Percentiles rank a stretch among this genome's conserved stretches.
Evolutionary conservation across 495 filamentous ascomycete species (phyloP).

Genomic region (Aspergillus nanangensis): DNA sequence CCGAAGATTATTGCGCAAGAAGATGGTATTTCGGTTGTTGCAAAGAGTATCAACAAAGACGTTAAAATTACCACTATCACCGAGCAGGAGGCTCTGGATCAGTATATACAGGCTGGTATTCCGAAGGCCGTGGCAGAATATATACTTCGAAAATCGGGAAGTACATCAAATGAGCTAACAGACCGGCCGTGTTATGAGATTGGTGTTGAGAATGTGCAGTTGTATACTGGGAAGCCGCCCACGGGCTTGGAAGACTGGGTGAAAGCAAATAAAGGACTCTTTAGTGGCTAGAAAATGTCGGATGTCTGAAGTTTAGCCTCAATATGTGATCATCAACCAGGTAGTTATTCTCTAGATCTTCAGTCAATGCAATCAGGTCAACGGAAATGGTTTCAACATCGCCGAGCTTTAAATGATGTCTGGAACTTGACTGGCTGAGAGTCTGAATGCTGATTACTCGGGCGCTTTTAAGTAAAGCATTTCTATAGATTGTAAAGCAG

Average conservation of each 20-base stretch:
- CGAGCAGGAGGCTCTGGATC: slow-evolving; percentile 12
- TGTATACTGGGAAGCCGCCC: slow-evolving; percentile 16
- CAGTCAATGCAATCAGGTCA: too few species aligned
- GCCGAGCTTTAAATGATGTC: too few species aligned
- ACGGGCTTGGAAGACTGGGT: slow-evolving; percentile 25
- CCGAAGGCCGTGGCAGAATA: too few species aligned
- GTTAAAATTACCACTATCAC: slow-evolving; percentile 15
- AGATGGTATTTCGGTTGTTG: slow-evolving; percentile 13
- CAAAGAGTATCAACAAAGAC: slow-evolving; percentile 17
- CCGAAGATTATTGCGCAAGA: slow-evolving; percentile 13
- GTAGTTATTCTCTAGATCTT: too few species aligned
- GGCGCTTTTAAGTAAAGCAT: too few species aligned
- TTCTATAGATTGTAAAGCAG: too few species aligned
- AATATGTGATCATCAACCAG: too few species aligned
- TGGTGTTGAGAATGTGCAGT: slow-evolving; percentile 22
- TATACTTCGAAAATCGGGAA: slow-evolving; percentile 7
- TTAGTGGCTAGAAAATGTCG: neutral
- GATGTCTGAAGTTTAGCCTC: too few species aligned
- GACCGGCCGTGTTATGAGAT: too few species aligned
- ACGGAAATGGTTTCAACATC: too few species aligned
- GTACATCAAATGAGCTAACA: neutral
- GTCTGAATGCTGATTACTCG: too few species aligned
- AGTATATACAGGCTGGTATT: slow-evolving; percentile 4
- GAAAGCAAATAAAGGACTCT: slow-evolving; percentile 13
- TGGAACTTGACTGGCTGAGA: too few species aligned